These are phyloP conservation scores for Auricularia sp. DNA, from an alignment of 768 basidiomycete genomes.

Conservation along the genomic window DNA sequence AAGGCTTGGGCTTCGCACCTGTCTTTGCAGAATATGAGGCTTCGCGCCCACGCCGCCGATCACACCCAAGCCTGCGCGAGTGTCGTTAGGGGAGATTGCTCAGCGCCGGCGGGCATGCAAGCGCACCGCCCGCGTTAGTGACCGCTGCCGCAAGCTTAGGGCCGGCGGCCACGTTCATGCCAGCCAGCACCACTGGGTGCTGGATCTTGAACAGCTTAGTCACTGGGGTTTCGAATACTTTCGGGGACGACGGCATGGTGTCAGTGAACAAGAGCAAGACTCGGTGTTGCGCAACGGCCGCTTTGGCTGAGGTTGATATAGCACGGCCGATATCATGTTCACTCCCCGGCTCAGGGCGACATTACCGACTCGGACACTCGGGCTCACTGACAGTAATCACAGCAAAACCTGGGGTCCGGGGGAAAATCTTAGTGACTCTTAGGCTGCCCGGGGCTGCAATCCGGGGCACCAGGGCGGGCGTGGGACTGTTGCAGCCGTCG, in stretches of 20 bases:
- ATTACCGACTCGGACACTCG: no score
- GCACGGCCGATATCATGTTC: background rate
- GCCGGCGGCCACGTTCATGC: conserved; percentile 83
- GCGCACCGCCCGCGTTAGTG: conserved; percentile 58
- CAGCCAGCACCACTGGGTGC: conserved; percentile 80
- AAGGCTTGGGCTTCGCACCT: conserved; percentile 10
- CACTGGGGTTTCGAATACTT: conserved; percentile 61
- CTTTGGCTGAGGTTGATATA: background rate
- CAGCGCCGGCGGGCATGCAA: background rate
- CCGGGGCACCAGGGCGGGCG: no score
- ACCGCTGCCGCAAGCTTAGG: conserved; percentile 79
- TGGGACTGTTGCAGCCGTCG: no score
- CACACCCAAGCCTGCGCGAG: conserved; percentile 42
- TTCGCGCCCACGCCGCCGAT: conserved; percentile 74
- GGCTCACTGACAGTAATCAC: no score
- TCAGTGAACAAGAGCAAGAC: background rate
- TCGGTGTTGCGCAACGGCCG: background rate
- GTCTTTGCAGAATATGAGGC: conserved; percentile 51
- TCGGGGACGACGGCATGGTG: conserved; percentile 53
- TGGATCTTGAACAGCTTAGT: conserved; percentile 66
- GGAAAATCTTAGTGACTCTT: no score
- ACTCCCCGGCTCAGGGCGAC: no score
- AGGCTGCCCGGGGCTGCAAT: no score
- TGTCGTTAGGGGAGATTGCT: conserved; percentile 28
- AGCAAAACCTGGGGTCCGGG: no score